A percentile compares a stretch with the other conserved stretches of the same genome.
These are phyloP conservation scores for Moniliella sp. DNA, from an alignment of 1,284 basidiomycete genomes.

Conservation along the genomic window DNA sequence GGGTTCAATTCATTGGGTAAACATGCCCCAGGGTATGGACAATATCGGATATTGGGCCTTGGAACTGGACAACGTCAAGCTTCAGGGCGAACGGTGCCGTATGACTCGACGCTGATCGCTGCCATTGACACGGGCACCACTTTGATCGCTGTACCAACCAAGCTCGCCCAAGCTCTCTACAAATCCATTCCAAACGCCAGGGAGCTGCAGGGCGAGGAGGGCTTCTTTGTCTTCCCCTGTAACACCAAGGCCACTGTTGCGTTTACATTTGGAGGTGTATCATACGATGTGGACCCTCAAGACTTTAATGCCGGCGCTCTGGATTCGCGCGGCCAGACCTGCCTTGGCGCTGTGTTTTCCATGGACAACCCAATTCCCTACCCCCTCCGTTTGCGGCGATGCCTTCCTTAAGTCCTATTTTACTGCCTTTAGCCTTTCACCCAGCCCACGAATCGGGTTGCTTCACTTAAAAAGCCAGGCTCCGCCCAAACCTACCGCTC, in stretches of 20 bases:
- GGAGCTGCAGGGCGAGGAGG: neutral
- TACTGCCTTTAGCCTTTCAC: too few species aligned
- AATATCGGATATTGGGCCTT: conserved; percentile 38
- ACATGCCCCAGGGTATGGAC: conserved; percentile 14
- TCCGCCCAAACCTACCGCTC: too few species aligned
- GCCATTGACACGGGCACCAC: neutral
- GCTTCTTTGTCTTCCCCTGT: neutral
- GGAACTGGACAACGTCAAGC: conserved; percentile 34
- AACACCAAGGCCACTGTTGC: neutral
- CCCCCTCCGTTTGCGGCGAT: too few species aligned
- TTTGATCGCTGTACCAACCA: neutral
- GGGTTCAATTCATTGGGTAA: conserved; percentile 33
- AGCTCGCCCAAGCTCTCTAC: neutral
- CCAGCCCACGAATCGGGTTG: too few species aligned
- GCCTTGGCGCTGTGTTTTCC: neutral
- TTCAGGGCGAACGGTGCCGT: too few species aligned
- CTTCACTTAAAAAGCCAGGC: too few species aligned
- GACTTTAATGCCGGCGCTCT: neutral
- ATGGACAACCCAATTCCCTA: too few species aligned
- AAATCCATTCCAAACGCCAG: neutral
- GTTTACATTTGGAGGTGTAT: neutral
- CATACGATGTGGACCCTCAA: neutral
- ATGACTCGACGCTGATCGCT: too few species aligned
- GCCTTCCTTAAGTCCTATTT: too few species aligned
- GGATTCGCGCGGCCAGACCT: neutral